Percentiles rank a stretch among this genome's conserved stretches.
These are phyloP conservation scores for Poa pratensis DNA, from an alignment of 176 grass and related monocot species.

Conservation along the genomic window DNA sequence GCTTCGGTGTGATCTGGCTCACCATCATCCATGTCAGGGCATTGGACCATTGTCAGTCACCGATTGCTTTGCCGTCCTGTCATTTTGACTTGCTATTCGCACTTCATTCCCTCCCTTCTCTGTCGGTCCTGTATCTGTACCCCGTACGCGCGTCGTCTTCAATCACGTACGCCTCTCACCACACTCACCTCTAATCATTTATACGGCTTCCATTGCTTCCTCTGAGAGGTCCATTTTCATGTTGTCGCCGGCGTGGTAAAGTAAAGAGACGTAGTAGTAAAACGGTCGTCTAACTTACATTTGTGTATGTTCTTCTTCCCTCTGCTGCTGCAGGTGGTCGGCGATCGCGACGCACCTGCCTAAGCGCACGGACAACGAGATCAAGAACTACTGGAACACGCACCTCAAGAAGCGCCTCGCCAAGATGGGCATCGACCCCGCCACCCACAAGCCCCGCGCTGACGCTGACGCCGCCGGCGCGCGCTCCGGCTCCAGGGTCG, in stretches of 20 bases:
- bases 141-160: neutral
- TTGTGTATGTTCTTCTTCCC: neutral
- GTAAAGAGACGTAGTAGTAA: neutral
- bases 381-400: constrained; percentile 96
- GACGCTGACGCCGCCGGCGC: neutral
- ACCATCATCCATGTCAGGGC: constrained; percentile 43
- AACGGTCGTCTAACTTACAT: neutral
- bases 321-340: constrained; percentile 56
- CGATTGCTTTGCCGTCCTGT: neutral
- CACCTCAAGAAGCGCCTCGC: constrained; percentile 80
- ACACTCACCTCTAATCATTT: constrained; percentile 50
- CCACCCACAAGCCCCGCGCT: constrained; percentile 71
- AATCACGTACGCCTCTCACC: constrained; percentile 23
- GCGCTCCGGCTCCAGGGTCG: constrained; percentile 47
- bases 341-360: constrained; percentile 81
- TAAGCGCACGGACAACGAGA: constrained; percentile 82
- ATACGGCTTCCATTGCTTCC: neutral
- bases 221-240: neutral
- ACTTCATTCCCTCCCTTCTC: constrained; percentile 26
- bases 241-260: neutral
- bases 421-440: constrained; percentile 85
- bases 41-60: constrained; percentile 42
- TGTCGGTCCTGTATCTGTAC: neutral
- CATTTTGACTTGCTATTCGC: constrained; percentile 49
- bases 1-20: constrained; percentile 21